These are phyloP conservation scores for Lachancea fermentati DNA, from an alignment of 805 yeast genomes.

Conservation along the genomic window DNA sequence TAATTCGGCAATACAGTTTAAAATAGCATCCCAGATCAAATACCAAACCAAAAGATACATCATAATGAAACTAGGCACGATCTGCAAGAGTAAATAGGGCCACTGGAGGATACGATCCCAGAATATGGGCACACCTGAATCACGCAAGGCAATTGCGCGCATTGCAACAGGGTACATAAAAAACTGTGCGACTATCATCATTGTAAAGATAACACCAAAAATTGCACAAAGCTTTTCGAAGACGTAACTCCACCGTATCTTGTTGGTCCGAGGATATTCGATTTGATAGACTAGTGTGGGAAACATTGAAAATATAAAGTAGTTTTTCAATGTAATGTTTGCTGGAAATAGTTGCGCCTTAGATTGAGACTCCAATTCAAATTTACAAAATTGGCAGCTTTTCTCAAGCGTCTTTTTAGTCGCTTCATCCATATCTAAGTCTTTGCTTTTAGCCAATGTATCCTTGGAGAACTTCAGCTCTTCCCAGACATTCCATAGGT, in stretches of 20 bases:
- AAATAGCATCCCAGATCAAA: slow-evolving; percentile 91
- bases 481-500: slow-evolving; percentile 58
- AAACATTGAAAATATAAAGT: slow-evolving; percentile 74
- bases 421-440: slow-evolving; percentile 24
- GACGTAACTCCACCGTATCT: slow-evolving; percentile 65
- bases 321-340: slow-evolving; percentile 61
- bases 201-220: slow-evolving; percentile 77
- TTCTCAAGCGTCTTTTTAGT: slow-evolving; percentile 35
- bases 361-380: slow-evolving; percentile 62
- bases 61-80: slow-evolving; percentile 73
- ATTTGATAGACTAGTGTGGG: slow-evolving; percentile 86
- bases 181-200: slow-evolving; percentile 76
- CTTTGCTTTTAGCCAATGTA: slow-evolving; percentile 38
- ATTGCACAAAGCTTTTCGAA: slow-evolving; percentile 67
- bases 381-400: slow-evolving; percentile 61
- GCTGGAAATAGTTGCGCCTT: slow-evolving; percentile 52
- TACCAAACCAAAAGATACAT: slow-evolving; percentile 77
- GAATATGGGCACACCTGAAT: slow-evolving; percentile 20
- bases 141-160: slow-evolving; percentile 49
- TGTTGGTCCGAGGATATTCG: slow-evolving; percentile 70
- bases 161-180: slow-evolving; percentile 68
- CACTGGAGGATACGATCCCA: slow-evolving; percentile 21
- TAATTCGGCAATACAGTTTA: slow-evolving; percentile 85
- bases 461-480: slow-evolving; percentile 49
- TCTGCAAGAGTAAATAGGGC: slow-evolving; percentile 48